Base-by-base conservation (phyloP, 345 rosid species). In the Salix arbutifolia region DNA sequence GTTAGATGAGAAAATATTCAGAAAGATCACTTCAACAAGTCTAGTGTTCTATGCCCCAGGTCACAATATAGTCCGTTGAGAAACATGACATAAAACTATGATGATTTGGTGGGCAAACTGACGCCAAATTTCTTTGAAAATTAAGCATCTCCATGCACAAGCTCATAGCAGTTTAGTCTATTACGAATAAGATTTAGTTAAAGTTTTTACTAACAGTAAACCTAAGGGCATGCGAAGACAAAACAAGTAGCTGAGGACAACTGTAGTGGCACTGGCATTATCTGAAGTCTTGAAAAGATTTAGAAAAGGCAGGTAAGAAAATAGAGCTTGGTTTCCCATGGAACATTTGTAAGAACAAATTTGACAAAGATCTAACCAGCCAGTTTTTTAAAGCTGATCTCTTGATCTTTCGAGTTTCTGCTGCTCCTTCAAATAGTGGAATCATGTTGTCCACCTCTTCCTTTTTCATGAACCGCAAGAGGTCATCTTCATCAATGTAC, bases 401-500 rank as follows among this genome's bases (percentile, higher is more conserved):
- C 88, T 85, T 89, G 80, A 91, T 89, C 85, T 81, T 88, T 67
- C 89, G 73, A 5, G 86, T 79, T 80, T 87, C 95, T 60, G 46
- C 77, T 65, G 88, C 85, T 79, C 90, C 93, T 85, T 87, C 84
- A 42, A 89, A 88, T 69, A 89, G 42, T 1, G 81, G 89, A 69
- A 91, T 76, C 78, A 91, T 78, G 71, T 67, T 79, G 26, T 87
- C 86, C 44, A 88, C 88, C 37, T 89, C 91, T 74, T 87, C 90
- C 80, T 70, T 82, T 62, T 84, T 87, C 90, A 91, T 81, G 86
- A 88, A 91, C 8, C 89, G 87, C 74, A 89, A 74, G 25, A 91
- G 89, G 69, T 91, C 91, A 19, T 88, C 92, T 79, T 91, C 95
- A 23, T 91, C 90, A 23, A 91, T 84, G 81, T 80, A 83, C 87